Evolutionary conservation across 345 rosid genomes (phyloP).

Genomic region (Sapria himalayana): DNA sequence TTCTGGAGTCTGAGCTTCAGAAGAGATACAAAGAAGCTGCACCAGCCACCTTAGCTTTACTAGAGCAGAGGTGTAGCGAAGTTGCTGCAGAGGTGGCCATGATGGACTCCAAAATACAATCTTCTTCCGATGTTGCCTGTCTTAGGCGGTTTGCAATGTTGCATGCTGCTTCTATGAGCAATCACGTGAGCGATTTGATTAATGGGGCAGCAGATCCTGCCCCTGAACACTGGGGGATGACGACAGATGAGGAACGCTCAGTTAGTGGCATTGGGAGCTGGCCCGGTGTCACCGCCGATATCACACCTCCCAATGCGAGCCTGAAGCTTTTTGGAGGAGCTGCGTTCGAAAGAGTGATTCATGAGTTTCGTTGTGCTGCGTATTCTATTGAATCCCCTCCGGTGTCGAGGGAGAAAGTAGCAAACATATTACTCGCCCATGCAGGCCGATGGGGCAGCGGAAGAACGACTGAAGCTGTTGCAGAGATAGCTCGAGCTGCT

Average conservation of each 20-base stretch:
- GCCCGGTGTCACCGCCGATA: conserved; percentile 61
- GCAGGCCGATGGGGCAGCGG: conserved; percentile 83
- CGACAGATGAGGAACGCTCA: conserved; percentile 62
- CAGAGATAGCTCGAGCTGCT: conserved; percentile 90
- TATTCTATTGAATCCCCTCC: conserved; percentile 89
- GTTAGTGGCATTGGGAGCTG: conserved; percentile 86
- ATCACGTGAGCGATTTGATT: conserved; percentile 73
- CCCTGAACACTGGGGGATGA: conserved; percentile 95
- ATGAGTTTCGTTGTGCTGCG: conserved; percentile 87
- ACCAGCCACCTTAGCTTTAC: conserved; percentile 89
- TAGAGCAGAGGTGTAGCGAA: conserved; percentile 77
- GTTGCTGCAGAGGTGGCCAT: conserved; percentile 34
- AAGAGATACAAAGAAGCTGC: conserved; percentile 87
- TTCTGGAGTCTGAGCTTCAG: conserved; percentile 76
- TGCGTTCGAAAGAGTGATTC: conserved; percentile 89
- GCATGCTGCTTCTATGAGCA: conserved; percentile 63
- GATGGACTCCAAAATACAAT: conserved; percentile 54
- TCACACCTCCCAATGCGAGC: conserved; percentile 79
- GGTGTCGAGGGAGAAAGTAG: conserved; percentile 95
- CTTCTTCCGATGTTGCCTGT: conserved; percentile 83
- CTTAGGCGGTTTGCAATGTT: conserved; percentile 79
- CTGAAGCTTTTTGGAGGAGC: conserved; percentile 96
- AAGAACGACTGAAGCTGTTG: conserved; percentile 84
- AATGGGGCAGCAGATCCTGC: conserved; percentile 99
- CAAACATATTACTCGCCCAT: conserved; percentile 81